A percentile compares a stretch with the other conserved stretches of the same genome.
Evolutionary conservation across 2,329 filamentous ascomycete genomes (phyloP).

Genomic region (Colletotrichum paranaense): DNA sequence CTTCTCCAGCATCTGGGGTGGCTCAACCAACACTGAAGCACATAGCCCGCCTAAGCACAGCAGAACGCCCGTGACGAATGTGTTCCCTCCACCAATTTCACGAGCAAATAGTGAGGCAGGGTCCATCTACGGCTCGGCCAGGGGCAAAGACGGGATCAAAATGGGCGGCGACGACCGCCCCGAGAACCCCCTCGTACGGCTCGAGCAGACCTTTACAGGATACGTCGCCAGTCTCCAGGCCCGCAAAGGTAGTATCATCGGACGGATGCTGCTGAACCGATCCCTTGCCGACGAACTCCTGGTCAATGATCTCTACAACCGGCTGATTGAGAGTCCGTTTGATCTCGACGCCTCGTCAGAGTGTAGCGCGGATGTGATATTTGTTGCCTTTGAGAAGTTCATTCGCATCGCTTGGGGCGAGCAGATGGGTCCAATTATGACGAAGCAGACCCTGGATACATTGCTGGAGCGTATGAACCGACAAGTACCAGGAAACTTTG

Average conservation of each 20-base stretch:
- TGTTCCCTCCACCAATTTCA: slow-evolving; percentile 52
- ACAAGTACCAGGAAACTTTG: slow-evolving; percentile 78
- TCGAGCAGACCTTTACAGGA: slow-evolving; percentile 88
- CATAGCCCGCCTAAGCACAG: slow-evolving; percentile 51
- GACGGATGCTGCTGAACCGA: slow-evolving; percentile 78
- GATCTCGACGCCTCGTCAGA: slow-evolving; percentile 82
- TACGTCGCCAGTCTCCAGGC: slow-evolving; percentile 86
- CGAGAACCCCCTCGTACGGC: slow-evolving; percentile 74
- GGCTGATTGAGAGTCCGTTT: slow-evolving; percentile 83
- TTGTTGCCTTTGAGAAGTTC: slow-evolving; percentile 95
- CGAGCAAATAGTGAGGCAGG: slow-evolving; percentile 58
- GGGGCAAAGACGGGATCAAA: slow-evolving; percentile 57
- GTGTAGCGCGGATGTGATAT: slow-evolving; percentile 83
- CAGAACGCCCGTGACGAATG: slow-evolving; percentile 49
- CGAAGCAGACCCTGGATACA: slow-evolving; percentile 75
- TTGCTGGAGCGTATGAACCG: slow-evolving; percentile 78
- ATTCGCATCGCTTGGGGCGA: slow-evolving; percentile 88
- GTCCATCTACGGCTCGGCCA: slow-evolving; percentile 66
- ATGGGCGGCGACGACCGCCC: slow-evolving; percentile 63
- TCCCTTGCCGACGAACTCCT: slow-evolving; percentile 78
- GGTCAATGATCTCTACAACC: slow-evolving; percentile 92
- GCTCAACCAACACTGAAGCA: slow-evolving; percentile 60
- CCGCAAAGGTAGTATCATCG: slow-evolving; percentile 88
- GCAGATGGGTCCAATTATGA: slow-evolving; percentile 87
- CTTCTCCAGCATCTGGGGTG: slow-evolving; percentile 82